Evolutionary conservation across 805 yeast genomes (phyloP), one percentile per base, ranked within the genome.

Genomic region (Candida sphagnicola): DNA sequence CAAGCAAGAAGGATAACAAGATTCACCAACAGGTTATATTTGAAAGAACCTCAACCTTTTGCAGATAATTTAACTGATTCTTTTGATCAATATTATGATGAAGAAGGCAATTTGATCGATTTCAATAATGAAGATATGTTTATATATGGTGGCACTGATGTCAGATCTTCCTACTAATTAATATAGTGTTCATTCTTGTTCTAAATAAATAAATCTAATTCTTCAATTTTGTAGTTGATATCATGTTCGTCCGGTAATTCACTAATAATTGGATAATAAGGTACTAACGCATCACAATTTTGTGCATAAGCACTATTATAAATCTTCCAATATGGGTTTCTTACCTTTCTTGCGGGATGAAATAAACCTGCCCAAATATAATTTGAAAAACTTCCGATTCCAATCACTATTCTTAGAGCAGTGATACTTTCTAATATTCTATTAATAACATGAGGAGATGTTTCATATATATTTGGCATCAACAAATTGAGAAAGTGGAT

Each of bases 371-470:
- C 80, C 83, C 95, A 77, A 0, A 84, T 50, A 57, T 93, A 93
- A 49, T 85, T 80, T 71, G 84, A 56, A 39, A 84, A 67, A 1
- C 79, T 51, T 0, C 95, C 96, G 4, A 77, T 72, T 0, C 99
- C 99, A 11, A 90, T 57, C 0, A 82, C 82, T 33, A 73, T 65
- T 25, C 91, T 67, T 18, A 88, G 55, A 2, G 86, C 82, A 42
- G 85, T 89, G 18, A 93, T 67, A 38, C 90, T 84, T 39, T 88
- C 97, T 34, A 85, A 46, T 1, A 93, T 80, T 47, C 98, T 76
- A 8, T 68, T 72, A 40, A 90, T 89, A 11, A 90, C 97, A 59
- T 93, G 99, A 0, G 98, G 98, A 0, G 97, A 89, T 0, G 96
- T 85, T 58, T 91, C 99, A 56, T 78, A 89, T 2, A 93, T 69